Evolutionary conservation across 164 flowering plant genomes (phyloP).

Genomic region (Berberis thunbergii): DNA sequence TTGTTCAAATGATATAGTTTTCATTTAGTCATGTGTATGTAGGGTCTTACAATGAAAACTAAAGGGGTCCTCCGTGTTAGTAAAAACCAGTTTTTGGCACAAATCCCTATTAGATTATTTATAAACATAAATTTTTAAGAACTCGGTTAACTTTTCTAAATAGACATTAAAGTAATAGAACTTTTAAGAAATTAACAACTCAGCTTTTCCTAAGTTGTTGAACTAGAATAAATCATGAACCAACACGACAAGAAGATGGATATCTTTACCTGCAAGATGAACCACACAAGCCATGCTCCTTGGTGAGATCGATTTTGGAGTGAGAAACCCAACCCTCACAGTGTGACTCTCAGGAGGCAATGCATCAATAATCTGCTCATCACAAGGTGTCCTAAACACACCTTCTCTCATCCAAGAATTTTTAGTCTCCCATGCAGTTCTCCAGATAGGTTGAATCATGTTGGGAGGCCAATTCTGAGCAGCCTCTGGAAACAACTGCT

Average conservation of each 20-base stretch:
- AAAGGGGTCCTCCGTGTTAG: too few relatives aligned
- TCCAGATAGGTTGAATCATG: slow-evolving; percentile 69
- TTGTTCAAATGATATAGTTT: too few relatives aligned
- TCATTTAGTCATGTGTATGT: too few relatives aligned
- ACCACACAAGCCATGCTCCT: slow-evolving; percentile 89
- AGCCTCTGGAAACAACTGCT: slow-evolving; percentile 69
- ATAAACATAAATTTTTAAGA: too few relatives aligned
- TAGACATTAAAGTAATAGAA: neutral
- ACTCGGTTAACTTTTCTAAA: too few relatives aligned
- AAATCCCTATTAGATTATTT: too few relatives aligned
- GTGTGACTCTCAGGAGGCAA: slow-evolving; percentile 87
- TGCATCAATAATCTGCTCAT: slow-evolving; percentile 60
- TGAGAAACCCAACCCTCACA: slow-evolving; percentile 86
- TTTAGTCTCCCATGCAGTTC: slow-evolving; percentile 82
- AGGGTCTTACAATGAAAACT: too few relatives aligned
- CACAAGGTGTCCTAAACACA: slow-evolving; percentile 73
- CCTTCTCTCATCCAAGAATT: slow-evolving; percentile 74
- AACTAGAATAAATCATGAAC: too few relatives aligned
- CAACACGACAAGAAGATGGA: neutral
- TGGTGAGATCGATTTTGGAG: slow-evolving; percentile 52
- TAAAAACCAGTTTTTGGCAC: too few relatives aligned
- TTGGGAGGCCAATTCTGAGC: slow-evolving; percentile 74
- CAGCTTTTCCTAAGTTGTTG: neutral
- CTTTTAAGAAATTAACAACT: neutral
- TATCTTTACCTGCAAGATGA: slow-evolving; percentile 85